These are phyloP conservation scores for Calendula officinalis DNA, from an alignment of 129 eudicot species.

Conservation along the genomic window DNA sequence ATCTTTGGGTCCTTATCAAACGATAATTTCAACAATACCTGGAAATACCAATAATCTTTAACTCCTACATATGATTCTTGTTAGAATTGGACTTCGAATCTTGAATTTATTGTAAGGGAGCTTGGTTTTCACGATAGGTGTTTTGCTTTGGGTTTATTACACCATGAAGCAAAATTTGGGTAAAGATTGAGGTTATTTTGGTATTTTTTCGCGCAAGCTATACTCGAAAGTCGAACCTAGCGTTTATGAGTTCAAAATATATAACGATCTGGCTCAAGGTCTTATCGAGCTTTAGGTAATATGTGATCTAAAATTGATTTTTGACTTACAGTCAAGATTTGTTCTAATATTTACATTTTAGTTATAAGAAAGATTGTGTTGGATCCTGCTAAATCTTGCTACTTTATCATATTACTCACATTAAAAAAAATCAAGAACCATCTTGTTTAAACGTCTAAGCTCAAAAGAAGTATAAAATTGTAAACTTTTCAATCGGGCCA, in stretches of 20 bases:
- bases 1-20: slow-evolving; percentile 34
- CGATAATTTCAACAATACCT: slow-evolving; percentile 32
- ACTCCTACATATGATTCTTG: slow-evolving; percentile 16
- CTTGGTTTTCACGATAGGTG: slow-evolving; percentile 41
- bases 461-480: slow-evolving; percentile 9
- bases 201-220: too few relatives aligned
- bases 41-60: slow-evolving; percentile 11
- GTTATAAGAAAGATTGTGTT: too few relatives aligned
- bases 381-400: too few relatives aligned
- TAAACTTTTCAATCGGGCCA: slow-evolving; percentile 17
- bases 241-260: too few relatives aligned
- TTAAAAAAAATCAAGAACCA: background rate
- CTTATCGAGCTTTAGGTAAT: too few relatives aligned
- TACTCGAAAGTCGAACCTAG: too few relatives aligned
- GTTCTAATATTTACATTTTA: too few relatives aligned
- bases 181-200: background rate
- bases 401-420: background rate
- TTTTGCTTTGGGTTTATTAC: slow-evolving; percentile 40
- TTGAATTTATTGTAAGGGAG: slow-evolving; percentile 37
- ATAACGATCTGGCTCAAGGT: too few relatives aligned
- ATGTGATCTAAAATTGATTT: too few relatives aligned
- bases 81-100: slow-evolving; percentile 71
- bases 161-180: background rate
- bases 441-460: slow-evolving; percentile 7
- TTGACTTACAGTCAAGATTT: too few relatives aligned